Evolutionary conservation across 73 alveolate species (phyloP).

Genomic region (Durusdinium trenchii): DNA sequence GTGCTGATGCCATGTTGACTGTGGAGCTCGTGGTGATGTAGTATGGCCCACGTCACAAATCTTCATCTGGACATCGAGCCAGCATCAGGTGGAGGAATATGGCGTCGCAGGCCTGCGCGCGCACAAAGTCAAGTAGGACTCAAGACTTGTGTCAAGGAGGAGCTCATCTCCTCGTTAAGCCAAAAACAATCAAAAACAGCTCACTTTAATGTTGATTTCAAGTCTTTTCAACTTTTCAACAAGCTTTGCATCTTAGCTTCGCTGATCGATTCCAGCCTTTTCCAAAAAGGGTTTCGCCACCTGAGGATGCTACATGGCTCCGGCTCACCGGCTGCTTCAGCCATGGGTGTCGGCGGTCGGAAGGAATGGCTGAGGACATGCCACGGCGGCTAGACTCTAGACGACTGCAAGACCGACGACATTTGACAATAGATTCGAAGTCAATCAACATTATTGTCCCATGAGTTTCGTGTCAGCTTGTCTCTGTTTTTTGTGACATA

Average conservation of each 20-base stretch:
- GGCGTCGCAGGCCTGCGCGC: slow-evolving; percentile 64
- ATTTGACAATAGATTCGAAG: too few relatives aligned
- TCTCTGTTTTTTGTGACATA: too few relatives aligned
- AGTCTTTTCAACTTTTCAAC: not conserved
- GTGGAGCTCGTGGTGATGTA: not conserved
- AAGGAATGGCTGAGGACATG: slow-evolving; percentile 63
- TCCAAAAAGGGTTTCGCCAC: not conserved
- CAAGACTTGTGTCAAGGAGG: too few relatives aligned
- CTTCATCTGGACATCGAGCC: slow-evolving; percentile 71
- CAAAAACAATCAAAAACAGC: too few relatives aligned
- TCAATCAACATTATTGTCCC: too few relatives aligned
- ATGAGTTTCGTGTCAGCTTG: too few relatives aligned
- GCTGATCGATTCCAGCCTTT: not conserved
- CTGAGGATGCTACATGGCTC: slow-evolving; percentile 78
- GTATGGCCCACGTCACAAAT: slow-evolving; percentile 64
- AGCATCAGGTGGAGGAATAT: not conserved
- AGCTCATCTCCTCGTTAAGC: too few relatives aligned
- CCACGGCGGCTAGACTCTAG: too few relatives aligned
- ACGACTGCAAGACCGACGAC: too few relatives aligned
- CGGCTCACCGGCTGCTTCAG: slow-evolving; percentile 73
- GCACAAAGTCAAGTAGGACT: too few relatives aligned
- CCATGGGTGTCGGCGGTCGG: slow-evolving; percentile 63
- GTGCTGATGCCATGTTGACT: too few relatives aligned
- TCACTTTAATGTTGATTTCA: not conserved
- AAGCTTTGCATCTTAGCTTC: not conserved